A percentile compares a stretch with the other conserved stretches of the same genome.
phyloP scores from a whole-genome alignment of 257 asterid species.

The Schizonepeta tenuifolia region DNA sequence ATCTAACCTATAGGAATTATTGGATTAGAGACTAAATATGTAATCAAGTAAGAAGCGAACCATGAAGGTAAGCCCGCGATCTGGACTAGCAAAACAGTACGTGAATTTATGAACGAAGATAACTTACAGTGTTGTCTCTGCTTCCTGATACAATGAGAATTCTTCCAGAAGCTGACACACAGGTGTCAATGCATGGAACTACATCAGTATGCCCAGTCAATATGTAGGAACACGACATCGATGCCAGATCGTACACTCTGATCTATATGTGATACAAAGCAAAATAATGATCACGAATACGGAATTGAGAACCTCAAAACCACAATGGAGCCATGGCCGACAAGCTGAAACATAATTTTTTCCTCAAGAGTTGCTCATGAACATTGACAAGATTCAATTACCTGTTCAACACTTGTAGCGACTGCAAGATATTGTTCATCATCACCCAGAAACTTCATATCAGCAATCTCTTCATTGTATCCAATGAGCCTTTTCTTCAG shows the following conservation, averaged over 20 bases:
- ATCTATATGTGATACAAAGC: conserved; percentile 51
- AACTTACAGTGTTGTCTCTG: conserved; percentile 85
- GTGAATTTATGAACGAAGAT: conserved; percentile 5
- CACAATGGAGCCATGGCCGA: neutral
- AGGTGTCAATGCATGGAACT: conserved; percentile 87
- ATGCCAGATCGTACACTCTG: conserved; percentile 89
- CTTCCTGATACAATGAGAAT: conserved; percentile 85
- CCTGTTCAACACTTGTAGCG: conserved; percentile 95
- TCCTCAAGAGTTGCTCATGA: neutral
- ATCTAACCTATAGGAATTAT: conserved; percentile 69
- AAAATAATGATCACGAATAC: conserved; percentile 16
- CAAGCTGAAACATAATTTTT: conserved; percentile 14
- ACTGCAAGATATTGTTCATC: conserved; percentile 93
- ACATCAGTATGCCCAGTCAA: conserved; percentile 88
- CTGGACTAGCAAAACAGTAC: conserved; percentile 12
- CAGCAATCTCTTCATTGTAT: conserved; percentile 92
- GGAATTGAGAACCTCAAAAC: conserved; percentile 11
- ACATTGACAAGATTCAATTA: conserved; percentile 29
- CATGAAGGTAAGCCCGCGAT: neutral
- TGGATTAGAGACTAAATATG: conserved; percentile 30
- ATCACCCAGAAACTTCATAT: conserved; percentile 94
- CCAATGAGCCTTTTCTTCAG: conserved; percentile 85
- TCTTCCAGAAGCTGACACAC: conserved; percentile 67
- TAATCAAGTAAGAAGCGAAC: neutral
- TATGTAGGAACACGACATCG: conserved; percentile 96